Evolutionary conservation across 306 rosid species (phyloP).

Genomic region (Malus sylvestris): DNA sequence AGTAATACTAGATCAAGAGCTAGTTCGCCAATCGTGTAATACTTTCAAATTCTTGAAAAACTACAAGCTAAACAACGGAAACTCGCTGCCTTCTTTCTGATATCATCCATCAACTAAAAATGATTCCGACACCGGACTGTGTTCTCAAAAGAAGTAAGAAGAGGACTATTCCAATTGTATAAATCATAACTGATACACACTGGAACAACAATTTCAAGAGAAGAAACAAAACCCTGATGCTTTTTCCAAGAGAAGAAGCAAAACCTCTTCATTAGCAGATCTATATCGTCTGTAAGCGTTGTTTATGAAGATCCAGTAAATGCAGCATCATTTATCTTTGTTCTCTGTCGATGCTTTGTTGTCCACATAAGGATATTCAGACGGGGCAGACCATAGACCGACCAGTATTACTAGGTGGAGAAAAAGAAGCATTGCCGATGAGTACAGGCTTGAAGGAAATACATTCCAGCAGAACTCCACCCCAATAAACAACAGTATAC

Average conservation of each 20-base stretch:
- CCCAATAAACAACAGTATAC: constrained; percentile 64
- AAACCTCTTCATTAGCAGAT: not conserved
- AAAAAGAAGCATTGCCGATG: constrained; percentile 54
- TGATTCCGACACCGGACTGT: not conserved
- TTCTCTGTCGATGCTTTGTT: constrained; percentile 21
- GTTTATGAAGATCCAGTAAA: not conserved
- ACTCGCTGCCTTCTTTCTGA: not conserved
- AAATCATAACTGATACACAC: not conserved
- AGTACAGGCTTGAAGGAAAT: constrained; percentile 62
- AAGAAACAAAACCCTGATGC: not conserved
- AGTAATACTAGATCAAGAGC: not conserved
- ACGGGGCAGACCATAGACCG: constrained; percentile 76
- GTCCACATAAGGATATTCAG: constrained; percentile 54
- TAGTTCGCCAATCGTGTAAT: not conserved
- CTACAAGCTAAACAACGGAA: not conserved
- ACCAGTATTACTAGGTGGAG: constrained; percentile 61
- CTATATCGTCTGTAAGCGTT: not conserved
- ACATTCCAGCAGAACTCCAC: constrained; percentile 91
- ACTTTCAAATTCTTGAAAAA: not conserved
- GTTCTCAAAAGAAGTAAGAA: not conserved
- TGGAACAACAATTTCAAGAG: not conserved
- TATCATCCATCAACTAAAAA: not conserved
- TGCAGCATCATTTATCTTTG: constrained; percentile 32
- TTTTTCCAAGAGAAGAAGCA: not conserved
- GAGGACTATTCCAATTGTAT: not conserved